Evolutionary conservation across 176 grass and related monocot genomes (phyloP).

Genomic region (Oropetium thomaeum): DNA sequence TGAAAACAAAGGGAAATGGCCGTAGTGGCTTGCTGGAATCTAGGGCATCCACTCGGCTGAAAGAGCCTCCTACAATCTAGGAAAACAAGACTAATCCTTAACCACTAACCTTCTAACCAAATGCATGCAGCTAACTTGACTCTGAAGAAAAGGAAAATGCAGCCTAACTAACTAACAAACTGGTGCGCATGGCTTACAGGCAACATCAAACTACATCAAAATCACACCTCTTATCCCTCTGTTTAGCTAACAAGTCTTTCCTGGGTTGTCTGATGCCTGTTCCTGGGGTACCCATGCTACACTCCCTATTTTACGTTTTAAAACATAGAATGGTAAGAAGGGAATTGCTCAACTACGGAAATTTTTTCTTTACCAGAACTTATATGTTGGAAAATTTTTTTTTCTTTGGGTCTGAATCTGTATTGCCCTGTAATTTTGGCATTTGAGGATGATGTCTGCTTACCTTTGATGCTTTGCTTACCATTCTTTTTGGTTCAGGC

Average conservation of each 20-base stretch:
- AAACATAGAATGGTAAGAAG: background rate
- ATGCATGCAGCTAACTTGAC: too few species aligned
- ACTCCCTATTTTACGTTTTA: background rate
- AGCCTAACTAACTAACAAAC: too few species aligned
- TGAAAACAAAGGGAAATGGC: too few species aligned
- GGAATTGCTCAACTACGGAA: background rate
- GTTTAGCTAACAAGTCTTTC: background rate
- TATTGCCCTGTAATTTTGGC: slow-evolving; percentile 3
- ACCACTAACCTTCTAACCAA: too few species aligned
- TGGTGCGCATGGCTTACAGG: too few species aligned
- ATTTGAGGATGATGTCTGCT: slow-evolving; percentile 2
- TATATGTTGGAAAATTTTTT: background rate
- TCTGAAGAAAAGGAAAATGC: too few species aligned
- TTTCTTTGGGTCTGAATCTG: background rate
- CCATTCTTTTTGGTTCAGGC: slow-evolving; percentile 56
- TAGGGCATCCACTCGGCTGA: too few species aligned
- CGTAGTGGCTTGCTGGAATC: too few species aligned
- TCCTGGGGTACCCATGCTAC: background rate
- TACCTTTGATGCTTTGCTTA: slow-evolving; percentile 37
- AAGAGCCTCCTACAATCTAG: too few species aligned
- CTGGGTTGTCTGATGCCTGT: background rate
- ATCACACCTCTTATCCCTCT: background rate
- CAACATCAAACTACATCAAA: background rate
- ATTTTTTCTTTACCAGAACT: background rate
- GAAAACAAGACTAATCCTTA: too few species aligned